Base-by-base conservation (phyloP, 192 early-diverging fungal genomes). In the Geosiphon pyriformis region DNA sequence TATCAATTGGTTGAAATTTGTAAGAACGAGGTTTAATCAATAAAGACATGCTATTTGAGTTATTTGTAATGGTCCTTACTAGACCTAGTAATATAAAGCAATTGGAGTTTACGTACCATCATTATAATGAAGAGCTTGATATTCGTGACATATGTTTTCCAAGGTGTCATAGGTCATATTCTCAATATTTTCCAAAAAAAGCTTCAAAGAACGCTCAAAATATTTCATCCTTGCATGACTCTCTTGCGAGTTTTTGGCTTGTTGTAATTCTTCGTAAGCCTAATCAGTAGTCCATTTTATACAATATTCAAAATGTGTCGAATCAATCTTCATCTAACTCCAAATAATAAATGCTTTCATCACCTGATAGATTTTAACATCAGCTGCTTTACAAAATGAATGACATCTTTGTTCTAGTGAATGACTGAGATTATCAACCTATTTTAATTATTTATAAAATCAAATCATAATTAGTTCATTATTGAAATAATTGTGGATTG, bases 391-490 rank as follows among this genome's bases (percentile, higher is more conserved):
- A 57, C 65, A 67, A 35, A 67, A 67, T 10, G 65, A 35, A n/a
- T 27, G 52, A n/a, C 65, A 67, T 12, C 55, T 25, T 30, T 18
- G 18, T 32, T 67, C 65, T 47, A 67, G 23, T 47, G 47, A 37
- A 30, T 51, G 25, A 67, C 65, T 67, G 3, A 67, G 65, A 20
- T 55, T 67, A 30, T 67, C 65, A 42, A 66, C 51, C 64, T 66
- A 25, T 42, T 42, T 10, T 42, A 10, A 42, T 10, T n/a, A n/a
- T n/a, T n/a, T 4, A 32, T 6, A 22, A 17, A 15, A 25, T 17
- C 2, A 35, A 26, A 22, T 4, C 8, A 37, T 34, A 59, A 59
- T 22, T 4, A 59, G 12, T 4, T 17, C n/a, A n/a, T n/a, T n/a
- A n/a, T n/a, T n/a, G n/a, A n/a, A n/a, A n/a, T n/a, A n/a, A n/a